These are phyloP conservation scores for Phytopythium ostracodes DNA, from an alignment of 352 stramenopile genomes.

Conservation along the genomic window DNA sequence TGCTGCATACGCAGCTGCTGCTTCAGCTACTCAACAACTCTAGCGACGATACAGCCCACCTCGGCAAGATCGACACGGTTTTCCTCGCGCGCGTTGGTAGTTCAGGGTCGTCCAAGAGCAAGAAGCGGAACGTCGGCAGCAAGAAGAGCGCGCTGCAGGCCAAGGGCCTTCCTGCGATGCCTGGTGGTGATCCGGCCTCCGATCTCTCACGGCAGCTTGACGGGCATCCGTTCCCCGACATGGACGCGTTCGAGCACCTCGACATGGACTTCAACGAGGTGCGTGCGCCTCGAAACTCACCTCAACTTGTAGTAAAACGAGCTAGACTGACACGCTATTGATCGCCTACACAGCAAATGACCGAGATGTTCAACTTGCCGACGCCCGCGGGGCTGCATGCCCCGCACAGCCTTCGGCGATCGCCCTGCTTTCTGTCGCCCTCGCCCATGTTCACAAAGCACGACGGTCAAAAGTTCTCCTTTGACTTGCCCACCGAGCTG, in stretches of 20 bases:
- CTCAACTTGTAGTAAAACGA: neutral
- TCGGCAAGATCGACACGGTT: conserved; percentile 10
- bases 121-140: conserved; percentile 40
- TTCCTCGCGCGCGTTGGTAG: conserved; percentile 8
- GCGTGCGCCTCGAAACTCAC: neutral
- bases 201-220: neutral
- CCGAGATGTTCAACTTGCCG: conserved; percentile 78
- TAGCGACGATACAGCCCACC: conserved; percentile 28
- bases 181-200: conserved; percentile 4
- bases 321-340: neutral
- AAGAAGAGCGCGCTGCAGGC: conserved; percentile 14
- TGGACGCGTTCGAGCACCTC: conserved; percentile 76
- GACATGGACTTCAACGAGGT: conserved; percentile 87
- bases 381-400: conserved; percentile 57
- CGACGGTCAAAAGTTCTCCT: conserved; percentile 81
- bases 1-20: conserved; percentile 77
- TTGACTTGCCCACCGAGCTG: conserved; percentile 76
- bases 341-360: conserved; percentile 53
- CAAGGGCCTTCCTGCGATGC: neutral
- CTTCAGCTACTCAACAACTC: conserved; percentile 66
- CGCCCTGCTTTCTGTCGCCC: conserved; percentile 69
- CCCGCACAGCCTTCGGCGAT: conserved; percentile 68
- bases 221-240: conserved; percentile 40
- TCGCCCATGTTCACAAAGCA: conserved; percentile 53
- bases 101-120: conserved; percentile 43